Evolutionary conservation across 225 moss, liverwort and hornwort species (phyloP).

Genomic region (Pleurozium schreberi): DNA sequence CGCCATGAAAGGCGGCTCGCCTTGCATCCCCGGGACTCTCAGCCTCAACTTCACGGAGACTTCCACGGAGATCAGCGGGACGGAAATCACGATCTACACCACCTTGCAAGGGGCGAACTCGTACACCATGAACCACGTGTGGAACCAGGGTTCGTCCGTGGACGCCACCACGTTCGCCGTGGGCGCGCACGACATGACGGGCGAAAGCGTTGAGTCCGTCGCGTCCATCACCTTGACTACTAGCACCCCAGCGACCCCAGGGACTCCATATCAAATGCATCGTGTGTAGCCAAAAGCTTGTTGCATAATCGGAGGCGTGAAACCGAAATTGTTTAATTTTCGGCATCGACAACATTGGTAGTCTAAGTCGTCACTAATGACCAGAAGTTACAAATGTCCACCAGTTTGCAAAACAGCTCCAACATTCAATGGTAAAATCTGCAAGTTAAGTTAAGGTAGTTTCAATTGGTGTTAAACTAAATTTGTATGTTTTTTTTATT

Average conservation of each 20-base stretch:
- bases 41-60: conserved; percentile 9
- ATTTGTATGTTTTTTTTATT: neutral
- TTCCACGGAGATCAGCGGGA: neutral
- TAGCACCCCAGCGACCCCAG: neutral
- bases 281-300: too few species aligned
- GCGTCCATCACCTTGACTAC: conserved; percentile 6
- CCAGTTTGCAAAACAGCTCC: neutral
- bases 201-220: neutral
- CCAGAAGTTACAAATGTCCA: neutral
- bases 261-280: neutral
- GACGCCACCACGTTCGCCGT: conserved; percentile 2
- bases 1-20: neutral
- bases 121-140: conserved; percentile 34
- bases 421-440: neutral
- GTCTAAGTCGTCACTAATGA: neutral
- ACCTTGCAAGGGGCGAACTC: conserved; percentile 22
- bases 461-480: neutral
- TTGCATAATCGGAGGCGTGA: neutral
- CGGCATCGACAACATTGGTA: too few species aligned
- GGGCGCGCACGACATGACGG: neutral
- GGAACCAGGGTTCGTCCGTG: conserved; percentile 51
- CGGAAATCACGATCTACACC: conserved; percentile 32
- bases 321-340: too few species aligned
- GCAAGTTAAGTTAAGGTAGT: too few species aligned
- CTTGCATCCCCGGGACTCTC: conserved; percentile 12